A percentile compares a stretch with the other conserved stretches of the same genome.
Evolutionary conservation across 257 asterid species (phyloP).

Genomic region (Oldenlandia corymbosa): DNA sequence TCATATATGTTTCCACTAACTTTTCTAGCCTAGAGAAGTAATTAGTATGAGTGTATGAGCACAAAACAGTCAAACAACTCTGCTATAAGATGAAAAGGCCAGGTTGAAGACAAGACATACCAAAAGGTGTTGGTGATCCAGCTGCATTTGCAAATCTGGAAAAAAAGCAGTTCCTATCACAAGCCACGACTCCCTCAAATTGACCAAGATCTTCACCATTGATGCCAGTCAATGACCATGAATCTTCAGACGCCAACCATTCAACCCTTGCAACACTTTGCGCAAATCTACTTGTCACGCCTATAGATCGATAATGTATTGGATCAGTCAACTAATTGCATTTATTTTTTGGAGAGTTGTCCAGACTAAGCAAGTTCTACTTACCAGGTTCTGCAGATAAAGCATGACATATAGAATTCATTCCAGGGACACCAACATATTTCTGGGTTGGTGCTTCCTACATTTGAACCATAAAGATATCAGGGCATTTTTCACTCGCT

Average conservation of each 20-base stretch:
- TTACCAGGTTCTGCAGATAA: conserved; percentile 73
- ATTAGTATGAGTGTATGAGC: background rate
- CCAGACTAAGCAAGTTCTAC: conserved; percentile 5
- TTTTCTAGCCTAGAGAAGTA: too few species aligned
- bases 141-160: conserved; percentile 57
- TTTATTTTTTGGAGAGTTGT: background rate
- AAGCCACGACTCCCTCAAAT: conserved; percentile 70
- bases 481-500: too few species aligned
- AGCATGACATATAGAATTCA: conserved; percentile 80
- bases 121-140: conserved; percentile 74
- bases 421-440: conserved; percentile 85
- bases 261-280: conserved; percentile 58
- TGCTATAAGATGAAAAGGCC: background rate
- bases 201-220: conserved; percentile 64
- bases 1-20: too few species aligned
- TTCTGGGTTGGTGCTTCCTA: conserved; percentile 61
- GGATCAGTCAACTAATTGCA: background rate
- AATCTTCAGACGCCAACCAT: conserved; percentile 56
- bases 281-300: conserved; percentile 66
- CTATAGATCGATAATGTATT: conserved; percentile 28
- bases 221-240: conserved; percentile 65
- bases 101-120: conserved; percentile 31
- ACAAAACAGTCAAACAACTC: background rate
- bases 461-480: conserved; percentile 21
- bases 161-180: conserved; percentile 61